Percentiles rank a stretch among this genome's conserved stretches.
These are phyloP conservation scores for Sarcodon aspratus DNA, from an alignment of 768 basidiomycete genomes.

Conservation along the genomic window DNA sequence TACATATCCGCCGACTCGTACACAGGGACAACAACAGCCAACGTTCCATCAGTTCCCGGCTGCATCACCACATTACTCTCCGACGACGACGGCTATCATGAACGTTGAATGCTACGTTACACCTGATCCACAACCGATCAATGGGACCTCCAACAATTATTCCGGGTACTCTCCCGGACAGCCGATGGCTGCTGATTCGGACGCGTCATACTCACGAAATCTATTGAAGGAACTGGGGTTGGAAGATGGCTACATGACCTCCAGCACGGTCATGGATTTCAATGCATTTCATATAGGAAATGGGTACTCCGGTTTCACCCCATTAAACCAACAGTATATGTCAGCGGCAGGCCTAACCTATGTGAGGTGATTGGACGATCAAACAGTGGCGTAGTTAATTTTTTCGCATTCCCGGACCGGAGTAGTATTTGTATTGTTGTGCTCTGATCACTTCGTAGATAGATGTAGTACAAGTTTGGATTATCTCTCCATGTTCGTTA, in stretches of 20 bases:
- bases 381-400: too few species aligned
- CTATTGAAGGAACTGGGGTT: constrained; percentile 64
- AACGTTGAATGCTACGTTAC: neutral
- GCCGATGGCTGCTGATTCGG: constrained; percentile 28
- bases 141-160: neutral
- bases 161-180: neutral
- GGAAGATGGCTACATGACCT: too few species aligned
- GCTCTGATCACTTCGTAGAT: too few species aligned
- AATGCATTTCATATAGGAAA: too few species aligned
- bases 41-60: neutral
- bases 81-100: neutral
- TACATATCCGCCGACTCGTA: neutral
- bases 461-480: too few species aligned
- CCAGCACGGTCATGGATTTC: too few species aligned
- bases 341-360: too few species aligned
- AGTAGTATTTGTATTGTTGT: too few species aligned
- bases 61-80: neutral
- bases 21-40: neutral
- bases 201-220: constrained; percentile 60
- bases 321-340: neutral
- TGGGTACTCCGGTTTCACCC: too few species aligned
- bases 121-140: neutral
- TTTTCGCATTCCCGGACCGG: too few species aligned
- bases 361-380: too few species aligned
- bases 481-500: too few species aligned